Conservation (phyloP, 2,329 filamentous ascomycete genomes). For the Aspergillus ibericus region DNA sequence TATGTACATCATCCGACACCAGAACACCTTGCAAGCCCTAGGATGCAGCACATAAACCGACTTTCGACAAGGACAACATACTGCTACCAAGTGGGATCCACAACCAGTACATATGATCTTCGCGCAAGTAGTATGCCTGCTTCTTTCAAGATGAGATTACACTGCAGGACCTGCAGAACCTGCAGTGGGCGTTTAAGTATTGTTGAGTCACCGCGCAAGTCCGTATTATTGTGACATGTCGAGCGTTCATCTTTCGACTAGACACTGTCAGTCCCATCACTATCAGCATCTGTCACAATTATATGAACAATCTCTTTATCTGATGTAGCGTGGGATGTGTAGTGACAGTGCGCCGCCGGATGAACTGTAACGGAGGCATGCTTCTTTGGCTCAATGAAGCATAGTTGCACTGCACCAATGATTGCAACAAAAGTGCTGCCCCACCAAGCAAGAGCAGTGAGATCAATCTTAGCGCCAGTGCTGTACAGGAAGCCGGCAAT, state of each 20-base stretch:
- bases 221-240: too few species aligned
- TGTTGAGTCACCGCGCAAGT: too few species aligned
- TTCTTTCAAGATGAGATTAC: background rate
- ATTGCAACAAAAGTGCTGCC: slow-evolving; percentile 57
- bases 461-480: slow-evolving; percentile 56
- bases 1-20: background rate
- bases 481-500: slow-evolving; percentile 68
- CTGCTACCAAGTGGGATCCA: background rate
- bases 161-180: background rate
- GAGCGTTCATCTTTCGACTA: background rate
- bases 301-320: slow-evolving; percentile 29
- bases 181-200: too few species aligned
- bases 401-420: slow-evolving; percentile 57
- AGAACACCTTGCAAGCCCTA: slow-evolving; percentile 9
- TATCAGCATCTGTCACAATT: slow-evolving; percentile 28
- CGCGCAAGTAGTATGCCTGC: background rate
- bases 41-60: background rate
- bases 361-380: slow-evolving; percentile 42
- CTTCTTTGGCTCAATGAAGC: slow-evolving; percentile 54
- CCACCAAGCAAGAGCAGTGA: slow-evolving; percentile 66
- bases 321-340: slow-evolving; percentile 17
- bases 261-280: background rate
- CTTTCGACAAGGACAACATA: background rate
- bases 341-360: slow-evolving; percentile 33
- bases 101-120: background rate